Evolutionary conservation across 2,329 filamentous ascomycete genomes (phyloP).

Genomic region (Claviceps monticola): DNA sequence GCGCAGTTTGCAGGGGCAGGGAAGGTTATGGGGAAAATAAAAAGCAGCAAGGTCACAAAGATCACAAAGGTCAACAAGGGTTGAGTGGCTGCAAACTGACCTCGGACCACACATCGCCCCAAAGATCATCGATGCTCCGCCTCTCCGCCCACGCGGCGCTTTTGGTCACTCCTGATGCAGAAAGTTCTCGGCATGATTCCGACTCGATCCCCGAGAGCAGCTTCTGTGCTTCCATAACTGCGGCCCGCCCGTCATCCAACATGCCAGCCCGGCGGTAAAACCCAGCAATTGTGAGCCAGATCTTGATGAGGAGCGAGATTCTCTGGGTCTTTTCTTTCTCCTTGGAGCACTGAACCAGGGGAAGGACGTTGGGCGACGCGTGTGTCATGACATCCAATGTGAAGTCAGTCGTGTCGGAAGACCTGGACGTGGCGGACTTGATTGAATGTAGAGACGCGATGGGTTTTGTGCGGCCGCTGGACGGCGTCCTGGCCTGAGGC

Average conservation of each 20-base stretch:
- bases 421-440: conserved; percentile 25
- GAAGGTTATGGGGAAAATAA: background rate
- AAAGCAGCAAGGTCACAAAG: background rate
- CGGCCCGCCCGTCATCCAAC: conserved; percentile 65
- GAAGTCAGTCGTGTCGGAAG: conserved; percentile 26
- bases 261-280: conserved; percentile 75
- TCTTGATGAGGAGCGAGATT: conserved; percentile 48
- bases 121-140: conserved; percentile 71
- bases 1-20: too few species aligned
- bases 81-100: conserved; percentile 33
- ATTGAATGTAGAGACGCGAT: conserved; percentile 32
- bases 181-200: conserved; percentile 47
- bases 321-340: conserved; percentile 37
- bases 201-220: conserved; percentile 58
- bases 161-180: conserved; percentile 47
- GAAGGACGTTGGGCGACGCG: conserved; percentile 32
- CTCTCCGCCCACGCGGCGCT: conserved; percentile 62
- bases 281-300: conserved; percentile 83
- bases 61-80: background rate
- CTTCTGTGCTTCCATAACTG: conserved; percentile 68
- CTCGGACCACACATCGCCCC: conserved; percentile 72
- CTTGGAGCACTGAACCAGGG: conserved; percentile 39
- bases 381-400: conserved; percentile 26
- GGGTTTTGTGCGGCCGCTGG: conserved; percentile 29
- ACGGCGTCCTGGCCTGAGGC: conserved; percentile 23